Conservation (phyloP, 257 asterid species). For the Catharanthus roseus region DNA sequence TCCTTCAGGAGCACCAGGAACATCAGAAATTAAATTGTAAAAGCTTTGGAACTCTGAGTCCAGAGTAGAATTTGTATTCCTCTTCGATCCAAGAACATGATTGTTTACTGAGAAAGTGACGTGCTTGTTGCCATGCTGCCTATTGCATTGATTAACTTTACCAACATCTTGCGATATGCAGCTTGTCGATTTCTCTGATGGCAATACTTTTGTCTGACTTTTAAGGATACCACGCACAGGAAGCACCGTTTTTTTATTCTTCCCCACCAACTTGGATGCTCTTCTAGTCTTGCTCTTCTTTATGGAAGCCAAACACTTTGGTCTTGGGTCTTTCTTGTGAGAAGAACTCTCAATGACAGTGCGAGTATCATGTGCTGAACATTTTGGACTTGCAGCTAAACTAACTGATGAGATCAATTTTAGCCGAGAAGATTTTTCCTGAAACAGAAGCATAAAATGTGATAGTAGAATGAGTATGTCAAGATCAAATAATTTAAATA, state of each 20-base stretch:
- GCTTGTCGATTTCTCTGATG: conserved; percentile 20
- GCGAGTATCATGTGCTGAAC: conserved; percentile 25
- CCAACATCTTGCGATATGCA: conserved; percentile 22
- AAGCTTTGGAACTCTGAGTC: conserved; percentile 17
- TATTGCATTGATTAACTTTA: conserved; percentile 15
- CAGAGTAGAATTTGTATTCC: conserved; percentile 17
- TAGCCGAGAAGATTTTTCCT: conserved; percentile 38
- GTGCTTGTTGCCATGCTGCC: conserved; percentile 30
- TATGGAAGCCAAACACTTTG: conserved; percentile 19
- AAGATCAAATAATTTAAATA: neutral
- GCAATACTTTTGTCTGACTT: conserved; percentile 19
- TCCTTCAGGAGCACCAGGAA: conserved; percentile 18
- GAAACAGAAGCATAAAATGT: conserved; percentile 20
- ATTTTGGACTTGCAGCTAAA: conserved; percentile 20
- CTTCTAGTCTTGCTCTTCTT: conserved; percentile 22
- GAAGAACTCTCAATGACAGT: conserved; percentile 16
- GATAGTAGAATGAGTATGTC: neutral
- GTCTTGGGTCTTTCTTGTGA: conserved; percentile 27
- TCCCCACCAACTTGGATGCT: conserved; percentile 22
- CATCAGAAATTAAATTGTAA: conserved; percentile 14
- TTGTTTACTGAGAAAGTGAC: conserved; percentile 40
- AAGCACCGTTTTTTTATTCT: conserved; percentile 24
- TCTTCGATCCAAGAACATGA: conserved; percentile 21
- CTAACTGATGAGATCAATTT: conserved; percentile 33
- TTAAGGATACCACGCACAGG: conserved; percentile 33